Base-by-base conservation (phyloP, 2,329 filamentous ascomycete genomes). In the Xylaria multiplex region DNA sequence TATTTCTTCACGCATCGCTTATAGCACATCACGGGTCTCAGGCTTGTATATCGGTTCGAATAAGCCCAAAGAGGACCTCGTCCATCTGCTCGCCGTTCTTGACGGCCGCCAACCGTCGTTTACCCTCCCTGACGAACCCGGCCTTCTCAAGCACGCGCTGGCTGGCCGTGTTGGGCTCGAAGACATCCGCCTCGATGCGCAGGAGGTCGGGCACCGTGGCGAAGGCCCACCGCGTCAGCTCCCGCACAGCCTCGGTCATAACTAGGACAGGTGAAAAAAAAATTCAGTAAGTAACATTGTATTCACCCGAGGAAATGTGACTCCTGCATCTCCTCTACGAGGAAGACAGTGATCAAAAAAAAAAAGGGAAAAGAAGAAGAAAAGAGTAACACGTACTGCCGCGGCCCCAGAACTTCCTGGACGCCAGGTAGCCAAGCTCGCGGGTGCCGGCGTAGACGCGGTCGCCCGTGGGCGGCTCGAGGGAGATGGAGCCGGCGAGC, bases 351-450 rank as follows among this genome's bases (percentile, higher is more conserved):
- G 19, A 19, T 19, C 30, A 30, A 24, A 16, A 6, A 19, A n/a
- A 42, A 42, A n/a, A 35, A 19, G 6, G 22, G 30, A 42, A n/a
- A 35, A 19, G 6, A 19, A 45, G 27, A n/a, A 16, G 22, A 22
- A 45, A 46, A 14, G 37, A 19, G 11, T 5, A 43, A 1, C 77
- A 80, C 62, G 77, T 79, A 62, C 83, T 78, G 0, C 85, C 84
- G 35, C 77, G 77, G 0, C 84, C 82, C 84, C 84, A 84, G 54
- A 77, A 74, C 11, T 74, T 69, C 43, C 75, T 76, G 0, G 77
- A 79, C 27, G 84, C 45, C 79, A 81, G 85, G 75, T 86, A 87
- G 4, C 84, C 85, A 0, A 86, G 6, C 75, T 86, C 82, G 72
- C 79, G 79, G 3, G 79, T 82, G 54, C 79, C 76, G 54, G 78